Percentiles rank a stretch among this genome's conserved stretches.
phyloP scores from a whole-genome alignment of 1,284 basidiomycete species.

The Lignosus rhinocerotis region DNA sequence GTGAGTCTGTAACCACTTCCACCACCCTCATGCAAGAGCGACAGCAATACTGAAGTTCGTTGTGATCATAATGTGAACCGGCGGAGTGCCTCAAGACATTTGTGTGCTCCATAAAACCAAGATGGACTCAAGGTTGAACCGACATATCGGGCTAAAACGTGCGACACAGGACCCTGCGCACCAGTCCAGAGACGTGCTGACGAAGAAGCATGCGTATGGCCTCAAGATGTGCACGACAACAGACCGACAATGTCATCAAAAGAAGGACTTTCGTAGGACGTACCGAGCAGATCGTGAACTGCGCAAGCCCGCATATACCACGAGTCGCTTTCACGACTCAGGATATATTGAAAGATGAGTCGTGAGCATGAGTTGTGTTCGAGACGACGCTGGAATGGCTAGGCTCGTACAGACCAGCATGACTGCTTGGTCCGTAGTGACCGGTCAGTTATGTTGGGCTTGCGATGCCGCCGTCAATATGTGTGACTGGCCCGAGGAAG shows the following conservation, averaged over 20 bases:
- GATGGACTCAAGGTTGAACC: neutral
- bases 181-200: neutral
- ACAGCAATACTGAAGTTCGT: constrained; percentile 4
- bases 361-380: neutral
- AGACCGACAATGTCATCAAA: neutral
- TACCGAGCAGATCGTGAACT: constrained; percentile 3
- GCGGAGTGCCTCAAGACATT: constrained; percentile 7
- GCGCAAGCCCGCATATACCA: neutral
- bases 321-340: neutral
- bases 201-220: neutral
- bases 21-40: constrained; percentile 10
- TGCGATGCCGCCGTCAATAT: neutral
- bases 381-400: neutral
- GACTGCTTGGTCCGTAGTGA: constrained; percentile 8
- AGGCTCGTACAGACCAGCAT: constrained; percentile 7
- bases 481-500: neutral
- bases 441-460: constrained; percentile 17
- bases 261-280: neutral
- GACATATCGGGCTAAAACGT: neutral
- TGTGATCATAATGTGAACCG: neutral
- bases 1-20: constrained; percentile 16
- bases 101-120: neutral
- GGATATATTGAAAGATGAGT: neutral
- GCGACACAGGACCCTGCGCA: neutral
- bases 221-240: constrained; percentile 2